A percentile compares a stretch with the other conserved stretches of the same genome.
Evolutionary conservation across 768 basidiomycete species (phyloP).

Genomic region (Kwoniella dendrophila): DNA sequence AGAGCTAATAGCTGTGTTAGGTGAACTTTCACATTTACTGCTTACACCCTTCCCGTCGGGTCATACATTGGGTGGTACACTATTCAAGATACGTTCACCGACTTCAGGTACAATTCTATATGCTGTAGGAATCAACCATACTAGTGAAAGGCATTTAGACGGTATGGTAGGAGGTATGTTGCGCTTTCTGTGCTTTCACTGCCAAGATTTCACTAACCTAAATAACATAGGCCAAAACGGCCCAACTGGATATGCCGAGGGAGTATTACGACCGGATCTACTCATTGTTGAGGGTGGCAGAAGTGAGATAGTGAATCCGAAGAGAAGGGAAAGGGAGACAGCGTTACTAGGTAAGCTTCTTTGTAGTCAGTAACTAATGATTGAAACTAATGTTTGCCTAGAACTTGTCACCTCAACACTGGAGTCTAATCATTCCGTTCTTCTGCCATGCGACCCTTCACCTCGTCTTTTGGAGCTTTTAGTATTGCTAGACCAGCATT

Average conservation of each 20-base stretch:
- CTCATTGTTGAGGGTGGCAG: conserved; percentile 91
- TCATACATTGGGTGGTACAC: conserved; percentile 91
- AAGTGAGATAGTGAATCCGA: conserved; percentile 76
- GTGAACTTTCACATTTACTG: conserved; percentile 44
- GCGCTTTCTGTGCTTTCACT: background rate
- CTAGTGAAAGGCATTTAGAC: conserved; percentile 91
- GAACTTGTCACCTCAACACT: conserved; percentile 88
- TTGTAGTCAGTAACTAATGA: background rate
- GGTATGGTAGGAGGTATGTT: conserved; percentile 67
- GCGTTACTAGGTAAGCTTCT: conserved; percentile 71
- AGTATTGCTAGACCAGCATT: conserved; percentile 93
- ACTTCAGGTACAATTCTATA: conserved; percentile 94
- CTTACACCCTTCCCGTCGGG: conserved; percentile 92
- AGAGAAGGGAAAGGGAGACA: conserved; percentile 85
- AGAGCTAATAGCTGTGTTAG: too few relatives aligned
- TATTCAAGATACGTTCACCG: conserved; percentile 98
- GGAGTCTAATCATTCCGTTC: conserved; percentile 73
- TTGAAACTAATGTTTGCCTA: conserved; percentile 53
- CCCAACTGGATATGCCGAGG: conserved; percentile 46
- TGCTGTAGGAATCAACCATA: conserved; percentile 93
- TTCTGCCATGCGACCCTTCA: conserved; percentile 90
- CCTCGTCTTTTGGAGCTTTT: conserved; percentile 95
- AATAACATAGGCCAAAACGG: conserved; percentile 29
- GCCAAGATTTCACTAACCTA: background rate
- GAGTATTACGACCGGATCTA: conserved; percentile 76